A percentile compares a stretch with the other conserved stretches of the same genome.
phyloP scores from a whole-genome alignment of 495 filamentous ascomycete species.

The Hypomontagnella submonticulosa region DNA sequence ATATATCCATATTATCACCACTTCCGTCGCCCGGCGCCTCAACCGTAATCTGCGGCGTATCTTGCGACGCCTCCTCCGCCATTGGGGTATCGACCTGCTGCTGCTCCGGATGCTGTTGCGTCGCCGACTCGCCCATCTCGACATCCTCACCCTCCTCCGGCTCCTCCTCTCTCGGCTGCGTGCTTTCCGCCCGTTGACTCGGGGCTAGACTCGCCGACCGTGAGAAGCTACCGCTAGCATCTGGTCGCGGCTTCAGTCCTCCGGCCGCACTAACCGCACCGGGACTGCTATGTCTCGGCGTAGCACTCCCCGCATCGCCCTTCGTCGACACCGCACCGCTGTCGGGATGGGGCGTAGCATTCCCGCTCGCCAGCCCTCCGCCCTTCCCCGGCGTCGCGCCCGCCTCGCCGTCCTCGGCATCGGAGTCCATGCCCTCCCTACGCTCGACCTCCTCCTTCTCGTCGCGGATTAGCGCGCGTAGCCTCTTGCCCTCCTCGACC shows the following conservation, averaged over 20 bases:
- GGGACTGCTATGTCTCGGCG: constrained; percentile 70
- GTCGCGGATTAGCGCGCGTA: constrained; percentile 87
- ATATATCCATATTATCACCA: constrained; percentile 77
- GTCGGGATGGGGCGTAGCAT: constrained; percentile 53
- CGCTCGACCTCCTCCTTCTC: constrained; percentile 89
- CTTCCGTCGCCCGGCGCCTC: constrained; percentile 57
- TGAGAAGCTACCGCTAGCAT: constrained; percentile 61
- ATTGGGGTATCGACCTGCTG: constrained; percentile 52
- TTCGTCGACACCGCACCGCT: constrained; percentile 50
- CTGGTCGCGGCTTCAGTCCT: constrained; percentile 54
- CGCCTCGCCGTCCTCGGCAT: constrained; percentile 72
- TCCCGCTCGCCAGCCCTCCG: constrained; percentile 48
- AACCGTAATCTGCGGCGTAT: constrained; percentile 61
- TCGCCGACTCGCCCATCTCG: constrained; percentile 58
- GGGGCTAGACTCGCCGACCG: constrained; percentile 54
- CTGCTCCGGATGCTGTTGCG: constrained; percentile 52
- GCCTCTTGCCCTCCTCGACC: constrained; percentile 87
- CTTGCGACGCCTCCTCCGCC: constrained; percentile 58
- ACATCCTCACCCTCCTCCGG: constrained; percentile 78
- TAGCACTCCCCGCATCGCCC: constrained; percentile 65
- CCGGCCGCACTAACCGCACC: constrained; percentile 35
- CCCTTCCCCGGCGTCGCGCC: constrained; percentile 57
- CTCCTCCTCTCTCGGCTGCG: constrained; percentile 57
- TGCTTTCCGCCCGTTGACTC: constrained; percentile 59
- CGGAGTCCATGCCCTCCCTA: constrained; percentile 84